A percentile compares a stretch with the other conserved stretches of the same genome.
phyloP scores from a whole-genome alignment of 2,329 filamentous ascomycete species.

The Chrysoporthe austroafricana region DNA sequence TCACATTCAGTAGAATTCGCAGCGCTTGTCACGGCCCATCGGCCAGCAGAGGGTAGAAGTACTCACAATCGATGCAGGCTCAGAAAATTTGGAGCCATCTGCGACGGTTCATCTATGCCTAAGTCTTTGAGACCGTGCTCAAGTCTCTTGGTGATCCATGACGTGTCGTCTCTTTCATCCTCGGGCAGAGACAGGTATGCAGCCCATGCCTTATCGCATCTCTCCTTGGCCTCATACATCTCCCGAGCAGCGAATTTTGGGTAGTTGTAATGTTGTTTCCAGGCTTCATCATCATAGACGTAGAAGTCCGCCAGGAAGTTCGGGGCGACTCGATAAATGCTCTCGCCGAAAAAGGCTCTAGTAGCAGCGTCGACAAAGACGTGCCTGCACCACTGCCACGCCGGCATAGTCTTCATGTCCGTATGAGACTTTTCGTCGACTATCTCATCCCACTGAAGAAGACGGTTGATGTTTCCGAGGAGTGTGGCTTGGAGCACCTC shows the following conservation, averaged over 20 bases:
- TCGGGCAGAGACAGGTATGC: conserved; percentile 11
- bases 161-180: conserved; percentile 8
- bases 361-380: conserved; percentile 14
- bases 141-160: conserved; percentile 13
- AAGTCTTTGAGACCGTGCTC: conserved; percentile 8
- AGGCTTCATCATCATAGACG: conserved; percentile 13
- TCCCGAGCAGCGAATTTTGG: conserved; percentile 10
- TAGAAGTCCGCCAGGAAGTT: conserved; percentile 8
- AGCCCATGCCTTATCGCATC: conserved; percentile 7
- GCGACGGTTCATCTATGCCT: conserved; percentile 5
- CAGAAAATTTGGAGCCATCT: conserved; percentile 4
- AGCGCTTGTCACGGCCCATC: neutral
- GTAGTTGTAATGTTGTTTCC: conserved; percentile 18
- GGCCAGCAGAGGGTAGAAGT: neutral
- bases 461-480: conserved; percentile 6
- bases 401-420: neutral
- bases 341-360: conserved; percentile 7
- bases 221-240: neutral
- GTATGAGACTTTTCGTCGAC: neutral
- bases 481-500: neutral
- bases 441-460: conserved; percentile 8
- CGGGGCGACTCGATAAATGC: conserved; percentile 4
- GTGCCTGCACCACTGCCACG: conserved; percentile 12
- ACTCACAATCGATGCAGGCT: conserved; percentile 14
- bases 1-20: neutral